Evolutionary conservation across 164 flowering plant species (phyloP).

Genomic region (Brasenia schreberi): DNA sequence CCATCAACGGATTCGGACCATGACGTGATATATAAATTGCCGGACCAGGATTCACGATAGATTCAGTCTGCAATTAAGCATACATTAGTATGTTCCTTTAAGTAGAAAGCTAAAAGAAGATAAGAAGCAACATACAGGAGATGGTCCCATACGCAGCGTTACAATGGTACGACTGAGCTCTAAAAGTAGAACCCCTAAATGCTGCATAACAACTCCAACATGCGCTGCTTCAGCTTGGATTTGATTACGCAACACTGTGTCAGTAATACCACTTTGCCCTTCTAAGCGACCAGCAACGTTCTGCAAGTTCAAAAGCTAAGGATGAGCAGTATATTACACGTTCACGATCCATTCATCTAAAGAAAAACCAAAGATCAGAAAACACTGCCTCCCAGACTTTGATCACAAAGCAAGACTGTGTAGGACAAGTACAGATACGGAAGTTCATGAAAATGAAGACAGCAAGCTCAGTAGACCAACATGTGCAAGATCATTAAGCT

Average conservation of each 20-base stretch:
- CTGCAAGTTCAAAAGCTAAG: conserved; percentile 41
- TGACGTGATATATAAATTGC: conserved; percentile 81
- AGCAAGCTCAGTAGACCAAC: too few species aligned
- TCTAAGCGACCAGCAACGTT: conserved; percentile 72
- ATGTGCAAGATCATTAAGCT: too few species aligned
- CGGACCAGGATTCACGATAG: conserved; percentile 83
- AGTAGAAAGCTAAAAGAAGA: neutral
- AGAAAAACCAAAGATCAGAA: neutral
- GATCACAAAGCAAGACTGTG: neutral
- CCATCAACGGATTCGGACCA: conserved; percentile 98
- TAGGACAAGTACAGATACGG: neutral
- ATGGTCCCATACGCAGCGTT: conserved; percentile 80
- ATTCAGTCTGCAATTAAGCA: conserved; percentile 46
- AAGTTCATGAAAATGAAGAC: too few species aligned
- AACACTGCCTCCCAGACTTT: neutral
- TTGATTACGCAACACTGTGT: conserved; percentile 46
- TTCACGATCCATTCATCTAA: neutral
- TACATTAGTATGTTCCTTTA: neutral
- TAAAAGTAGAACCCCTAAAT: conserved; percentile 81
- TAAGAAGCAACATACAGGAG: conserved; percentile 50
- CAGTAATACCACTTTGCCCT: conserved; percentile 48
- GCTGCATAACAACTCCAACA: conserved; percentile 78
- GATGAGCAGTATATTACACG: neutral
- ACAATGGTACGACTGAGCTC: conserved; percentile 90
- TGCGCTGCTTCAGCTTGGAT: conserved; percentile 63